phyloP scores from a whole-genome alignment of 139 green algal species.

The Coccomyxa sp. region DNA sequence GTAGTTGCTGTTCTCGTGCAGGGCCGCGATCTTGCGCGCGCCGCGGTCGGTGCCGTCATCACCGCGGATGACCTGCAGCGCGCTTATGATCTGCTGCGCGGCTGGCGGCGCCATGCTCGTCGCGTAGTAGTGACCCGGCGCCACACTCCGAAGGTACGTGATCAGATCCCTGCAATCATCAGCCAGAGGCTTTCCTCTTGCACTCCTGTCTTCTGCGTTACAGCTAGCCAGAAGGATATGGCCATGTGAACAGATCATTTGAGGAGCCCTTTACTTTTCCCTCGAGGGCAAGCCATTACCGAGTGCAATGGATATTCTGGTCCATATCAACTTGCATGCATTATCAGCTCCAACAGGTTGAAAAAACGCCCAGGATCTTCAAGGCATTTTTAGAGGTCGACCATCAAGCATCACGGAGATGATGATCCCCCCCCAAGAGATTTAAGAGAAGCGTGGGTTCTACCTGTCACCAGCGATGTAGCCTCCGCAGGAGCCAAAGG shows the following conservation, averaged over 20 bases:
- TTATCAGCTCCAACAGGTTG: too few species aligned
- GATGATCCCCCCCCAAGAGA: too few species aligned
- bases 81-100: constrained; percentile 68
- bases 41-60: constrained; percentile 49
- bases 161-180: constrained; percentile 51
- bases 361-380: too few species aligned
- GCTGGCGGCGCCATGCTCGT: constrained; percentile 81
- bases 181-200: background rate
- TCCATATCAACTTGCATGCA: too few species aligned
- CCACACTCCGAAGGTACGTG: constrained; percentile 52
- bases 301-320: too few species aligned
- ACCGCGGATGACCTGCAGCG: constrained; percentile 73
- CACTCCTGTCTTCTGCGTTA: background rate
- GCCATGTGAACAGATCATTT: background rate
- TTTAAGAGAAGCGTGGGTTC: too few species aligned
- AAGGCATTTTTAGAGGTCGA: too few species aligned
- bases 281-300: too few species aligned
- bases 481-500: constrained; percentile 92
- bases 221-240: background rate
- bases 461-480: constrained; percentile 75
- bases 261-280: background rate
- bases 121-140: constrained; percentile 79
- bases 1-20: constrained; percentile 93
- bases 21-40: constrained; percentile 70
- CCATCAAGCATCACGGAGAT: too few species aligned